Evolutionary conservation across 1,139 yeast species (phyloP).

Genomic region (Casaregolazyma lundiana): DNA sequence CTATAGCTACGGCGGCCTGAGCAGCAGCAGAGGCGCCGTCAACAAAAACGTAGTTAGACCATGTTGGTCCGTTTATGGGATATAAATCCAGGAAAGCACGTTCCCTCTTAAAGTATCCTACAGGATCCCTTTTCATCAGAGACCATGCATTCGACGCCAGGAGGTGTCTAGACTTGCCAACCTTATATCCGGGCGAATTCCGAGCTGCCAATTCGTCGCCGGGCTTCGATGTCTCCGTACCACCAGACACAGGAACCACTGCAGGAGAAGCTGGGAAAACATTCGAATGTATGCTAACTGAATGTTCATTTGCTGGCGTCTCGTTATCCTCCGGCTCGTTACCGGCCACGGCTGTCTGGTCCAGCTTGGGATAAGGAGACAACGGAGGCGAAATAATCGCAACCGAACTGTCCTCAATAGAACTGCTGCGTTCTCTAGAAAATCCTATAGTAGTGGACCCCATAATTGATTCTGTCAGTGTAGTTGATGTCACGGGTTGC

Average conservation of each 20-base stretch:
- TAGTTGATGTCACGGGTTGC: neutral
- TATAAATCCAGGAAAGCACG: constrained; percentile 29
- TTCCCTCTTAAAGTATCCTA: constrained; percentile 28
- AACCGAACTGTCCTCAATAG: constrained; percentile 10
- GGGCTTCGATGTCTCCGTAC: neutral
- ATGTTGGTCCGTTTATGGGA: constrained; percentile 30
- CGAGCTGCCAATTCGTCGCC: constrained; percentile 1
- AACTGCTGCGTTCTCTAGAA: neutral
- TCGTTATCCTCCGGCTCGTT: neutral
- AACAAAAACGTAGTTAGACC: constrained; percentile 27
- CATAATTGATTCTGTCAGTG: neutral
- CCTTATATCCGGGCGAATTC: constrained; percentile 13
- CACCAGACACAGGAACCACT: constrained; percentile 5
- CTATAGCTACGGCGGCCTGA: constrained; percentile 6
- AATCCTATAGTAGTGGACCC: neutral
- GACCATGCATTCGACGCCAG: constrained; percentile 29
- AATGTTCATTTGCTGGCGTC: constrained; percentile 3
- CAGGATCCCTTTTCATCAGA: constrained; percentile 27
- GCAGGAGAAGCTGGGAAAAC: too few relatives aligned
- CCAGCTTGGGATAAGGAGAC: constrained; percentile 27
- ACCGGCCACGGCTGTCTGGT: neutral
- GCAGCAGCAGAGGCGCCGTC: constrained; percentile 15
- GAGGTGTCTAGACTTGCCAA: constrained; percentile 18
- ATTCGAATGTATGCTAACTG: constrained; percentile 1
- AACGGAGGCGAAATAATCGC: constrained; percentile 28